Base-by-base conservation (phyloP, 805 yeast species). In the Monosporozyma solicola region DNA sequence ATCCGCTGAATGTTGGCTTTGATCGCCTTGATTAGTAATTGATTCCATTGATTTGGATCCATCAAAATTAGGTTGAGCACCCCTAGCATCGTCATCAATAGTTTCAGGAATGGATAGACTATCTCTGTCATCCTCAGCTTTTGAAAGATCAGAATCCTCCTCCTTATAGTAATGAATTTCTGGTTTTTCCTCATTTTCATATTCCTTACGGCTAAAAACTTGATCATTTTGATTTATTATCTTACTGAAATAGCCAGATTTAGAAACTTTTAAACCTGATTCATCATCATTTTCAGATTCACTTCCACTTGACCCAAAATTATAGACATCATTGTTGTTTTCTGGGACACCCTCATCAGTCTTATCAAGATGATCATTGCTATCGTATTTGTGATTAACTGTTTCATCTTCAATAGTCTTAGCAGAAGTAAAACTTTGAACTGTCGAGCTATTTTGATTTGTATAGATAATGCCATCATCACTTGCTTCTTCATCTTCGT, bases 211-310 rank as follows among this genome's bases (percentile, higher is more conserved):
- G 11, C 15, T 47, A 32, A 47, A 47, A 8, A 35, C 32, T 10
- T 52, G 54, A 32, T 53, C 56, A 22, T 47, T 54, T 16, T 55
- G 53, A 25, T 53, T 54, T 31, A 62, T 47, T 59, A 62, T 62
- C 29, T 57, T 55, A 35, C 54, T 54, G 53, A 64, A 65, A 54
- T 65, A 65, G 5, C 69, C 69, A 8, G 61, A 55, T 45, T 57
- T 57, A 3, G 67, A 57, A 2, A 61, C 59, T 48, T 52, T 56
- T 48, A 54, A 32, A 47, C 50, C 41, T 27, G 27, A 32, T 16
- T 55, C 55, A 32, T 59, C 61, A 25, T 56, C 61, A 25, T 54
- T 50, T 27, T 24, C 41, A 33, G 20, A 8, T 20, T 56, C 61
- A 25, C 53, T 50, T 31, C 8, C 41, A 47, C 20, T 33, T 11